Base-by-base conservation (phyloP, 768 basidiomycete species). In the Rhodotorula kratochvilovae region DNA sequence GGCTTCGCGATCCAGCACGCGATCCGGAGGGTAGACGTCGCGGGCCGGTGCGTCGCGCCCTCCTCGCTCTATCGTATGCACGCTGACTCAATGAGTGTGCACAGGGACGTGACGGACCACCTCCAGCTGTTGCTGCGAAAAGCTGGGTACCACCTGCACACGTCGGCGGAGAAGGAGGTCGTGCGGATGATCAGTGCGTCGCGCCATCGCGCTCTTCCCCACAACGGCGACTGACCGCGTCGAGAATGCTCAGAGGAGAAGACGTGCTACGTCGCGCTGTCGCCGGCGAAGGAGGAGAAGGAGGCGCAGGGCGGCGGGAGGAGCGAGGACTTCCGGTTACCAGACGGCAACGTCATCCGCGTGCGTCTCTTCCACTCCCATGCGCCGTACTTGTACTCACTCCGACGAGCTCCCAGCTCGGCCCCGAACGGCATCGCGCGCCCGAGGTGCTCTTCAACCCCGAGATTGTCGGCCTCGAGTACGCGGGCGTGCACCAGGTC, bases 1-100 rank as follows among this genome's bases (percentile, higher is more conserved):
- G 96, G 96, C 1, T 98, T 98, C 83, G 94, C 92, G 12, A 97
- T 98, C 92, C 93, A 94, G 54, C 94, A 98, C 80, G 95, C 96
- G 51, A 94, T 98, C 75, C 87, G 92, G 53, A 85, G 96, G 76
- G 90, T 99, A 56, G 96, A 99, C 79, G 87, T 99, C 25, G 96
- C 96, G 48, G 96, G 96, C 80, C 86, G 94, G 43, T 31, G 21
- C 56, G 70, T 63, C 13, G 39, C 8, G 39, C 39, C 13, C 7
- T 36, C 19, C 17, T 33, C 27, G 42, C 23, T 29, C 0, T 35
- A 33, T 21, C 15, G 23, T 19, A 27, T 12, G 12, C 25, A 12
- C 8, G 31, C 53, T 36, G 33, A 50, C 3, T 12, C 23, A 42
- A 27, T n/a, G 13, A 8, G 3, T 12, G 59, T 53, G 63, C 43